phyloP scores from a whole-genome alignment of 306 rosid genomes.

The Quillaja saponaria region DNA sequence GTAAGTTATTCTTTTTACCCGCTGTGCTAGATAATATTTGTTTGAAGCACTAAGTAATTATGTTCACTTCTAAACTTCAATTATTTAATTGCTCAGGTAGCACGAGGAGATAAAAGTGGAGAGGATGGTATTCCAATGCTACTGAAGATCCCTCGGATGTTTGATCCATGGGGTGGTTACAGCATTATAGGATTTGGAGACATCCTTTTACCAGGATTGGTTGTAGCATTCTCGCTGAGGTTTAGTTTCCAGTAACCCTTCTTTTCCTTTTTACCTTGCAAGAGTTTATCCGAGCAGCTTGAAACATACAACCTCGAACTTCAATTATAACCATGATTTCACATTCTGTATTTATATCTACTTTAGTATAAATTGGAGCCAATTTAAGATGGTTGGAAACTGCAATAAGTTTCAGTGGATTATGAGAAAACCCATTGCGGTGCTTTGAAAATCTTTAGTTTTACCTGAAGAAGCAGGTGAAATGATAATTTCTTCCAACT shows the following conservation, averaged over 20 bases:
- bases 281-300: slow-evolving; percentile 9
- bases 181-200: slow-evolving; percentile 98
- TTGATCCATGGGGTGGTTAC: slow-evolving; percentile 97
- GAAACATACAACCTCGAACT: not conserved
- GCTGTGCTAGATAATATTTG: slow-evolving; percentile 9
- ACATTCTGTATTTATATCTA: not conserved
- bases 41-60: not conserved
- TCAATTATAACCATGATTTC: not conserved
- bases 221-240: slow-evolving; percentile 93
- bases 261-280: slow-evolving; percentile 14
- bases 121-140: slow-evolving; percentile 98
- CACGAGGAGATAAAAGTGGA: slow-evolving; percentile 88
- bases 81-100: slow-evolving; percentile 56
- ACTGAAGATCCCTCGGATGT: slow-evolving; percentile 83
- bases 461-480: slow-evolving; percentile 19
- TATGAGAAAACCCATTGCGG: not conserved
- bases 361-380: not conserved
- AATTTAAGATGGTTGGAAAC: slow-evolving; percentile 21
- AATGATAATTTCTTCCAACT: slow-evolving; percentile 10
- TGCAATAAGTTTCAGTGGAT: not conserved
- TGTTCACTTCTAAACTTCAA: slow-evolving; percentile 5
- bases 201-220: slow-evolving; percentile 88
- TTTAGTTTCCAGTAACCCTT: slow-evolving; percentile 33
- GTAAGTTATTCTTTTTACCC: slow-evolving; percentile 51
- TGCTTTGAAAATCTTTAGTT: slow-evolving; percentile 6